Percentiles rank a stretch among this genome's conserved stretches.
Conservation (phyloP, 2,329 filamentous ascomycete genomes). For the Chaetomiaceae sp. region DNA sequence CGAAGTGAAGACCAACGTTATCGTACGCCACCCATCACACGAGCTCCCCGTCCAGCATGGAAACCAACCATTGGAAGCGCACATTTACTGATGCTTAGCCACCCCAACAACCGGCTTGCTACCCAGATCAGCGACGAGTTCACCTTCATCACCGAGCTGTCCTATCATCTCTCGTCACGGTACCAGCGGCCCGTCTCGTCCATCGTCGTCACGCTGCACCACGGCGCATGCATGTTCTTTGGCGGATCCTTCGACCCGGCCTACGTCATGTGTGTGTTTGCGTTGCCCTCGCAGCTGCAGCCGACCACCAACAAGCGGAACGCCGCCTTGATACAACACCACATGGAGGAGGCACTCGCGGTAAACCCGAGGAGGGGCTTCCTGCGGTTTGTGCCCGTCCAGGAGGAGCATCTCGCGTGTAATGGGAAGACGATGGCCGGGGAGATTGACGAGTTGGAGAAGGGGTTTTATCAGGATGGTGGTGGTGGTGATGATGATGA, state of each 20-base stretch:
- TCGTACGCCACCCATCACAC: constrained; percentile 50
- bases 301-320: constrained; percentile 77
- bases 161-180: constrained; percentile 66
- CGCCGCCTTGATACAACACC: constrained; percentile 69
- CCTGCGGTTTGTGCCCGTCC: constrained; percentile 64
- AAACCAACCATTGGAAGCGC: too few species aligned
- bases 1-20: constrained; percentile 61
- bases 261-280: constrained; percentile 71
- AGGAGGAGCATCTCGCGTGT: constrained; percentile 67
- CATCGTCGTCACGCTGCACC: constrained; percentile 71
- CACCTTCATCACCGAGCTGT: constrained; percentile 68
- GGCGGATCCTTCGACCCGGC: constrained; percentile 72
- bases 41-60: too few species aligned
- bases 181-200: constrained; percentile 71
- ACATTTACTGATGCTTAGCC: too few species aligned
- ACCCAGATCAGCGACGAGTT: constrained; percentile 70
- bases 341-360: constrained; percentile 65
- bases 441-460: constrained; percentile 57
- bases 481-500: background rate
- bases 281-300: constrained; percentile 64
- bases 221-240: constrained; percentile 70
- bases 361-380: constrained; percentile 65
- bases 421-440: constrained; percentile 66
- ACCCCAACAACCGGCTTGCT: too few species aligned
- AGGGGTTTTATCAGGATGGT: too few species aligned